Conservation (phyloP, 331 rosid genomes). For the Spiraea crenata region DNA sequence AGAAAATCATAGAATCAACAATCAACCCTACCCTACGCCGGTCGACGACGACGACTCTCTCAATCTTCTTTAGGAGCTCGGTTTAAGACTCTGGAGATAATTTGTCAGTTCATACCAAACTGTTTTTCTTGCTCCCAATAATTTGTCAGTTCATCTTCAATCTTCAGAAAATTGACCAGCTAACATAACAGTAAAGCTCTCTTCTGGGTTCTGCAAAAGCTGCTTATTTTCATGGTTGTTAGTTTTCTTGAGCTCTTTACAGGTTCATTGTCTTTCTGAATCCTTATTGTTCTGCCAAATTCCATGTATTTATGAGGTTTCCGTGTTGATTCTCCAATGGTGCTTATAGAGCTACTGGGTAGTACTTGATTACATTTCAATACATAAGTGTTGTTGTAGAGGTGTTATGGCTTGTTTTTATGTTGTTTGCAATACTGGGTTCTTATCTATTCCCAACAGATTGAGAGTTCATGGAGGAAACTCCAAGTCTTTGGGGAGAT, state of each 20-base stretch:
- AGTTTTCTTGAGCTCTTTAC: background rate
- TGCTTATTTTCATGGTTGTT: background rate
- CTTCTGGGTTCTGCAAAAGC: background rate
- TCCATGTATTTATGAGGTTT: slow-evolving; percentile 5
- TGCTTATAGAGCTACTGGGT: slow-evolving; percentile 5
- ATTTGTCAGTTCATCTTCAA: background rate
- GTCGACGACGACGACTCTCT: too few relatives aligned
- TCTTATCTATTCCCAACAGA: slow-evolving; percentile 25
- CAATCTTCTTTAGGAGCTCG: too few relatives aligned
- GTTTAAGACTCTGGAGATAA: slow-evolving; percentile 2
- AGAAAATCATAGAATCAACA: too few relatives aligned
- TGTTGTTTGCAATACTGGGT: slow-evolving; percentile 51
- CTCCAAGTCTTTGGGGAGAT: slow-evolving; percentile 42
- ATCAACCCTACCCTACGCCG: too few relatives aligned
- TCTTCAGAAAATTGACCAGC: background rate
- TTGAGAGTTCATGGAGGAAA: slow-evolving; percentile 32
- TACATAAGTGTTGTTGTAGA: too few relatives aligned
- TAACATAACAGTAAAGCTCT: background rate
- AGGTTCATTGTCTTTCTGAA: background rate
- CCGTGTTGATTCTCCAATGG: slow-evolving; percentile 3
- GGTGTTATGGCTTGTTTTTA: slow-evolving; percentile 69
- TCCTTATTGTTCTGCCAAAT: background rate
- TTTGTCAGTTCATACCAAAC: background rate
- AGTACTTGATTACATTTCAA: slow-evolving; percentile 4
- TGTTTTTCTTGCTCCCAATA: background rate